Percentiles rank a stretch among this genome's conserved stretches.
These are phyloP conservation scores for Cymbopogon flexuosus DNA, from an alignment of 202 grass and related monocot species.

Conservation along the genomic window DNA sequence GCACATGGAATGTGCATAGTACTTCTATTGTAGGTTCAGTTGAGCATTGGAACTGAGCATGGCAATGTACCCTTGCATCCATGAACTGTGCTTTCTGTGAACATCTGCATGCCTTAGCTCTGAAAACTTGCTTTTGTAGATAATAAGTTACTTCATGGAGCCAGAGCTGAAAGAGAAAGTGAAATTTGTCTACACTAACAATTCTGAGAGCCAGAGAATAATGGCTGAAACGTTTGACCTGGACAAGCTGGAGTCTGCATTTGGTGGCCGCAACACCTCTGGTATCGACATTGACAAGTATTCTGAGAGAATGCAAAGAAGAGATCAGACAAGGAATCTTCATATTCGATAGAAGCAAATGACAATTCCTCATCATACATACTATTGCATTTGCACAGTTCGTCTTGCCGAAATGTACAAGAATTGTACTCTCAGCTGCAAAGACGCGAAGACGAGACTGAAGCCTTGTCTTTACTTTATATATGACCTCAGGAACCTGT, in stretches of 20 bases:
- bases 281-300: constrained; percentile 37
- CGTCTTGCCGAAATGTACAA: neutral
- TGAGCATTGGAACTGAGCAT: neutral
- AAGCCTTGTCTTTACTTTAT: neutral
- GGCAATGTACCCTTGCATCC: neutral
- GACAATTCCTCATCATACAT: neutral
- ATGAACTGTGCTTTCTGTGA: neutral
- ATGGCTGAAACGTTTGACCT: constrained; percentile 48
- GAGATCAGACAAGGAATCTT: constrained; percentile 27
- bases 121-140: constrained; percentile 21
- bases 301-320: constrained; percentile 39
- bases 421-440: neutral
- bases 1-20: neutral
- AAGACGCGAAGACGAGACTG: neutral
- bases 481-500: neutral
- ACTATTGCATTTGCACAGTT: neutral
- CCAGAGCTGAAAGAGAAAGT: constrained; percentile 32
- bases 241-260: constrained; percentile 41
- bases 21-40: neutral
- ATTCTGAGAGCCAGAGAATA: constrained; percentile 41
- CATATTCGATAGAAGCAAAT: neutral
- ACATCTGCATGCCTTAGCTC: neutral
- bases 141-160: constrained; percentile 35
- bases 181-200: constrained; percentile 46
- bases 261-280: constrained; percentile 42